Evolutionary conservation across 2,329 filamentous ascomycete genomes (phyloP).

Genomic region (Ceratocystiopsis sp.): DNA sequence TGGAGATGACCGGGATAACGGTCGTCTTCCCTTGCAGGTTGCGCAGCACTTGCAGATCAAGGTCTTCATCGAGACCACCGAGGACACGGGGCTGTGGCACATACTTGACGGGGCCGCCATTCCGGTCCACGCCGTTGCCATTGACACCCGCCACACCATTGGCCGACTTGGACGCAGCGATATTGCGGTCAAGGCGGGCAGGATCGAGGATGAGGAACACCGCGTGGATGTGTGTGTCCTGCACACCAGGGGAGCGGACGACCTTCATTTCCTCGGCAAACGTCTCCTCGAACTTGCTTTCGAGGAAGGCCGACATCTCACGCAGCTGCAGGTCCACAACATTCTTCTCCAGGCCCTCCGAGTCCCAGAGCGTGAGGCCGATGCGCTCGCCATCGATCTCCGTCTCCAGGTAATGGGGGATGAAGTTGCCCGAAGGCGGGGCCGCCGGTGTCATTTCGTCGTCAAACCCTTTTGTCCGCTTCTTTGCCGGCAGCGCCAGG

Average conservation of each 20-base stretch:
- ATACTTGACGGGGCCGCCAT: conserved; percentile 31
- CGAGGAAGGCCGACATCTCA: conserved; percentile 80
- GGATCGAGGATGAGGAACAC: conserved; percentile 89
- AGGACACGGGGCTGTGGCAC: conserved; percentile 26
- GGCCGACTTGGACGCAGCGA: conserved; percentile 44
- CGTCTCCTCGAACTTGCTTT: conserved; percentile 97
- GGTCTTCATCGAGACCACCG: conserved; percentile 66
- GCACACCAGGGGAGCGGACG: conserved; percentile 74
- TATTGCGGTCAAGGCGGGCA: conserved; percentile 65
- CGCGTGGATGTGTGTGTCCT: conserved; percentile 94
- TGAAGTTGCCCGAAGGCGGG: conserved; percentile 52
- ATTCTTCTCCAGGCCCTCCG: conserved; percentile 84
- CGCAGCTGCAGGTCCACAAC: conserved; percentile 87
- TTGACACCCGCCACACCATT: conserved; percentile 2
- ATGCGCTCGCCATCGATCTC: conserved; percentile 86
- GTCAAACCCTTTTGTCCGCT: conserved; percentile 40
- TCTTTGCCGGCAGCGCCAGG: conserved; percentile 66
- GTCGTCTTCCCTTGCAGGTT: conserved; percentile 86
- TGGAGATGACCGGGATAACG: conserved; percentile 87
- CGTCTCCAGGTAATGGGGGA: conserved; percentile 79
- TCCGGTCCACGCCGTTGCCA: conserved; percentile 28
- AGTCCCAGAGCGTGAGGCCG: conserved; percentile 92
- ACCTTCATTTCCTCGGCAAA: conserved; percentile 98
- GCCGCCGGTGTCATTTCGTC: conserved; percentile 38
- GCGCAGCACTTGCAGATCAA: conserved; percentile 80